Conservation (phyloP, 345 rosid genomes). For the Xanthoceras sorbifolium region DNA sequence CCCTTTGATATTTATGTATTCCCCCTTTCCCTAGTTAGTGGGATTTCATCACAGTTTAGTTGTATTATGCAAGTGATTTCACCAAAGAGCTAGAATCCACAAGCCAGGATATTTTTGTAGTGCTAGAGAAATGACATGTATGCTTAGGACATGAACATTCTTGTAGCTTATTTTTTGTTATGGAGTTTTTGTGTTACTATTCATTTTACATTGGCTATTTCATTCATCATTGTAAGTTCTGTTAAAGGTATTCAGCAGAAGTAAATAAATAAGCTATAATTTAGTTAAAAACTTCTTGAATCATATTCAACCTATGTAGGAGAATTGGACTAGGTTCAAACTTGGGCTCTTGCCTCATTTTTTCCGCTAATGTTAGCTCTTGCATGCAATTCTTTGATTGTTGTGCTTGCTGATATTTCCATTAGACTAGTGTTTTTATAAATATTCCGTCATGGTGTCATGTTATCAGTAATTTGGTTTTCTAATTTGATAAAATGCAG, state of each 20-base stretch:
- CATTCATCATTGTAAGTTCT: background rate
- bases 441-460: background rate
- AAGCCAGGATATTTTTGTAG: background rate
- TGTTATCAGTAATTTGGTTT: slow-evolving; percentile 2
- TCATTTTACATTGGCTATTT: background rate
- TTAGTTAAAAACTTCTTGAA: background rate
- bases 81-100: background rate
- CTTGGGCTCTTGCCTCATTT: background rate
- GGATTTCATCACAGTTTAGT: background rate
- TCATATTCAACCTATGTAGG: background rate
- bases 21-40: background rate
- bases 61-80: background rate
- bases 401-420: background rate
- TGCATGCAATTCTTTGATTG: background rate
- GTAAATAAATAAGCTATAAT: background rate
- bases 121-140: background rate
- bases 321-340: background rate
- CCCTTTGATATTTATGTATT: background rate
- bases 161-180: background rate
- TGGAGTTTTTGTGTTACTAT: background rate
- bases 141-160: background rate
- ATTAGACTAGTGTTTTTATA: background rate
- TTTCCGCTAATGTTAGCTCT: background rate
- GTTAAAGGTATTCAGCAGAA: background rate
- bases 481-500: slow-evolving; percentile 36